phyloP scores from a whole-genome alignment of 345 rosid genomes.

The Syzygium aqueum region DNA sequence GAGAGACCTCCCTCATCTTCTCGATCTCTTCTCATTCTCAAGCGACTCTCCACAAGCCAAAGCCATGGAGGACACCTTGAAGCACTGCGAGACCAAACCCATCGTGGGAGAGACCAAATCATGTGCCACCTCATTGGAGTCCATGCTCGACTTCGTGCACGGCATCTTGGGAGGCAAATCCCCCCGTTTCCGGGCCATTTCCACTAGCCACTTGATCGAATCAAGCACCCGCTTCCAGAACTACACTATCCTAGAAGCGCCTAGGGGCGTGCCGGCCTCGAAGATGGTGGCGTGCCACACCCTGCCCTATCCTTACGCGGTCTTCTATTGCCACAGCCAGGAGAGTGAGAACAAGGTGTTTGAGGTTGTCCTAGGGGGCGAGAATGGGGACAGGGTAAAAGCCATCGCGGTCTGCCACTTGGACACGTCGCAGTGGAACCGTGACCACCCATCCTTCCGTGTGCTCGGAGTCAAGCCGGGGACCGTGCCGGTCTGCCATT shows the following conservation, averaged over 20 bases:
- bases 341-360: background rate
- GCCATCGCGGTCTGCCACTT: constrained; percentile 10
- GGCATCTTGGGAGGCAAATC: constrained; percentile 7
- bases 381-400: constrained; percentile 2
- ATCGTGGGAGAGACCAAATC: constrained; percentile 30
- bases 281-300: constrained; percentile 7
- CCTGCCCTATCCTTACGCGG: background rate
- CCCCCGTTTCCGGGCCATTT: constrained; percentile 1
- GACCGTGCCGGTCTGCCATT: constrained; percentile 4
- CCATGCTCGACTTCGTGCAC: constrained; percentile 31
- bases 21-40: constrained; percentile 21
- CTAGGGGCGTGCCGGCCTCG: background rate
- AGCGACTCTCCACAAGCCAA: constrained; percentile 23
- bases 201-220: constrained; percentile 12
- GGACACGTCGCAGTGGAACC: constrained; percentile 8
- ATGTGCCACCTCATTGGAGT: constrained; percentile 40
- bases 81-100: constrained; percentile 17
- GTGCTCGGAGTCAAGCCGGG: constrained; percentile 5
- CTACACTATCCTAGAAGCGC: constrained; percentile 1
- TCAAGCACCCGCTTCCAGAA: constrained; percentile 1
- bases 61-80: constrained; percentile 28
- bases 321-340: constrained; percentile 10
- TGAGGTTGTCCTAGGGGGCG: background rate
- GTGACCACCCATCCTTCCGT: constrained; percentile 3
- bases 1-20: constrained; percentile 15